phyloP scores from a whole-genome alignment of 2,329 filamentous ascomycete species.

The Pseudogymnoascus sp. region DNA sequence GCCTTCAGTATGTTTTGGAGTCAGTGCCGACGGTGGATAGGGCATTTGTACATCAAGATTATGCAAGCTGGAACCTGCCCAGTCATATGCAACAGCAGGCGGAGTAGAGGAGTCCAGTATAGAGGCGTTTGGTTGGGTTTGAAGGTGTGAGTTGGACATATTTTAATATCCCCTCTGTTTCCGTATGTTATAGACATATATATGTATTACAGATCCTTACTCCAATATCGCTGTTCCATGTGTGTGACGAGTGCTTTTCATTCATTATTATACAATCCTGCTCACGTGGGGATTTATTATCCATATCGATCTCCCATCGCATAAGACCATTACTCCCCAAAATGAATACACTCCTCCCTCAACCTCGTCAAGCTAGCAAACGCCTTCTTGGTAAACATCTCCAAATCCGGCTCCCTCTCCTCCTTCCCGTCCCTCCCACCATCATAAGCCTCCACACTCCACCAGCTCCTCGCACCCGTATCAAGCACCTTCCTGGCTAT shows the following conservation, averaged over 20 bases:
- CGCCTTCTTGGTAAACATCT: conserved; percentile 43
- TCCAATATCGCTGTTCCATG: neutral
- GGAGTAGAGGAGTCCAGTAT: neutral
- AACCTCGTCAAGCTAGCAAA: conserved; percentile 28
- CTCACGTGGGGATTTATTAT: neutral
- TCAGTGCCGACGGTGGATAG: conserved; percentile 36
- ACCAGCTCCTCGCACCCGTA: conserved; percentile 59
- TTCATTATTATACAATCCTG: neutral
- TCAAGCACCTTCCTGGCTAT: conserved; percentile 58
- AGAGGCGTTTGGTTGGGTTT: neutral
- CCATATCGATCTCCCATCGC: neutral
- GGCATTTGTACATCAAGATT: conserved; percentile 36
- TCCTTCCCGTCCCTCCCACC: conserved; percentile 48
- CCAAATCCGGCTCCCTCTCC: conserved; percentile 39
- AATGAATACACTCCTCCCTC: neutral
- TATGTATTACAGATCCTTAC: neutral
- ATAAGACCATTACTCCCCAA: neutral
- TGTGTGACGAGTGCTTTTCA: neutral
- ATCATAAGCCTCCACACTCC: conserved; percentile 67
- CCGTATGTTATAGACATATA: neutral
- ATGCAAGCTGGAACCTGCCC: conserved; percentile 29
- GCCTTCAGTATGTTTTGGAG: conserved; percentile 55
- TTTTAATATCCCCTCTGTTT: neutral
- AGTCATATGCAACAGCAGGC: conserved; percentile 31
- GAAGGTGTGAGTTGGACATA: neutral